These are phyloP conservation scores for Podaxis sp. DNA, from an alignment of 768 basidiomycete species.

Conservation along the genomic window DNA sequence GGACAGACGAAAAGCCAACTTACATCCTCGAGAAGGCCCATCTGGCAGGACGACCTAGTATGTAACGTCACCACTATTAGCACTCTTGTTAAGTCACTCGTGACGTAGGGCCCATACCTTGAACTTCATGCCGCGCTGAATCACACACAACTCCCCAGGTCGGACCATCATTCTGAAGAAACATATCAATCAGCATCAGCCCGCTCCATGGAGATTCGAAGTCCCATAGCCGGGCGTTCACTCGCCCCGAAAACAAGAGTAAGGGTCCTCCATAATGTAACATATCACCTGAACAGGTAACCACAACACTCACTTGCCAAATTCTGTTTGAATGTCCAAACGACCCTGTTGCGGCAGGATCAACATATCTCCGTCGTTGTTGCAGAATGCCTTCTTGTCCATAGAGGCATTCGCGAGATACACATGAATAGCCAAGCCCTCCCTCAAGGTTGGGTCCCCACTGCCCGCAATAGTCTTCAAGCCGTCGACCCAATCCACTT, in stretches of 20 bases:
- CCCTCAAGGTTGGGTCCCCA: conserved; percentile 60
- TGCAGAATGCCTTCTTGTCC: conserved; percentile 59
- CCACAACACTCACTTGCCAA: conserved; percentile 50
- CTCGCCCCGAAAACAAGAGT: neutral
- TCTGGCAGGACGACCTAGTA: conserved; percentile 50
- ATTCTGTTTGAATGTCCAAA: conserved; percentile 69
- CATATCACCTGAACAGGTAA: neutral
- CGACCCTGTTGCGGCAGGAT: conserved; percentile 66
- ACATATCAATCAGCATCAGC: conserved; percentile 7
- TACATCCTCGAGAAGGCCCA: conserved; percentile 62
- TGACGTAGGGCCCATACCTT: conserved; percentile 39
- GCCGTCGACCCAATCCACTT: conserved; percentile 57
- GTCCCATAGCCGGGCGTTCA: neutral
- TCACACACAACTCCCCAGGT: conserved; percentile 64
- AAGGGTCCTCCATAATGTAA: neutral
- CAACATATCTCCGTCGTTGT: conserved; percentile 66
- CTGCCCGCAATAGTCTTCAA: conserved; percentile 64
- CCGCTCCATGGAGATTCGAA: neutral
- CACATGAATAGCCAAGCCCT: conserved; percentile 65
- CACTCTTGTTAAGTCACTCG: neutral
- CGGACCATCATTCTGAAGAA: conserved; percentile 53
- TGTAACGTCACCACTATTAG: neutral
- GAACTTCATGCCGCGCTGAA: conserved; percentile 68
- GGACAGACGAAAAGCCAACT: conserved; percentile 20
- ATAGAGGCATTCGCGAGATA: conserved; percentile 61